Percentiles rank a stretch among this genome's conserved stretches.
Evolutionary conservation across 495 filamentous ascomycete species (phyloP).

Genomic region (Elasticomyces elasticus): DNA sequence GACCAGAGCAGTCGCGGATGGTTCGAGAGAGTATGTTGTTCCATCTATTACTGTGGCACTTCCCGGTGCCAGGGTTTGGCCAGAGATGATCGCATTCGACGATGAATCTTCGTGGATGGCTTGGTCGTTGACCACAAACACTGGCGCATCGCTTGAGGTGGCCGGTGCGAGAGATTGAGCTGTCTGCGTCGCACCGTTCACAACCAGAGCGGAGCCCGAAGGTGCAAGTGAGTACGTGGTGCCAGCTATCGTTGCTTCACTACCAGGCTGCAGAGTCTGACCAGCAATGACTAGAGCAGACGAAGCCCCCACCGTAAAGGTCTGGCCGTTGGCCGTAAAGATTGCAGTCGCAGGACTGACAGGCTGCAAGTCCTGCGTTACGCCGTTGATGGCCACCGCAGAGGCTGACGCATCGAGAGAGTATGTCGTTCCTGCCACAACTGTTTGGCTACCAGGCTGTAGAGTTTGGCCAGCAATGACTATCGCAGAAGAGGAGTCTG

Average conservation of each 20-base stretch:
- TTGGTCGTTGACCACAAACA: not conserved
- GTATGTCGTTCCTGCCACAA: constrained; percentile 8
- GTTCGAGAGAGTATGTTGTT: constrained; percentile 4
- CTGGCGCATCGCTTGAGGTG: not conserved
- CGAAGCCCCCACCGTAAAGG: not conserved
- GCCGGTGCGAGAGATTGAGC: not conserved
- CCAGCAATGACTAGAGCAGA: constrained; percentile 1
- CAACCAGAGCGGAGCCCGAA: not conserved
- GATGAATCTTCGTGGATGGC: not conserved
- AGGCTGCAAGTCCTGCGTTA: not conserved
- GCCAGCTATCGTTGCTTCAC: not conserved
- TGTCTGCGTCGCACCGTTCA: not conserved
- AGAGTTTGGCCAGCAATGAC: constrained; percentile 5
- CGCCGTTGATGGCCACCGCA: constrained; percentile 4
- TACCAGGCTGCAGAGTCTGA: not conserved
- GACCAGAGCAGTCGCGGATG: not conserved
- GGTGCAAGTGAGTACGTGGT: not conserved
- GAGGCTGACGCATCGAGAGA: constrained; percentile 5
- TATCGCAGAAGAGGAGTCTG: not conserved
- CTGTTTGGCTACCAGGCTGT: not conserved
- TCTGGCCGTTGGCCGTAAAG: not conserved
- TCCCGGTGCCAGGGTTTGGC: constrained; percentile 4
- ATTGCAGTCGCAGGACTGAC: not conserved
- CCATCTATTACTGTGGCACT: constrained; percentile 1
- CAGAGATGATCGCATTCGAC: not conserved